A percentile compares a stretch with the other conserved stretches of the same genome.
These are phyloP conservation scores for Penicillium capsulatum DNA, from an alignment of 2,329 filamentous ascomycete genomes.

Conservation along the genomic window DNA sequence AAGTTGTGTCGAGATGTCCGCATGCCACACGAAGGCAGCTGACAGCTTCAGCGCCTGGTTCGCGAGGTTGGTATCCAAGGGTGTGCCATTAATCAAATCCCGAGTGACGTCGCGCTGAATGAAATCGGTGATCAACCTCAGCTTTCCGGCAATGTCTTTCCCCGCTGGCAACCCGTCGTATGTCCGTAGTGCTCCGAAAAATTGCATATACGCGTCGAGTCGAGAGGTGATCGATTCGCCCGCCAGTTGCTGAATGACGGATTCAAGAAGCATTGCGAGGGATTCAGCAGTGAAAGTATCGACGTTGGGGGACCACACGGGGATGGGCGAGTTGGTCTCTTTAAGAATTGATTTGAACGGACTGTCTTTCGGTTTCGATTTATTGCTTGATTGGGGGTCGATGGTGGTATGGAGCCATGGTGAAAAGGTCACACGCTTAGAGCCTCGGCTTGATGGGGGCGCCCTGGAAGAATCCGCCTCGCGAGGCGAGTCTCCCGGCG, in stretches of 20 bases:
- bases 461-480: conserved; percentile 35
- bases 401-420: conserved; percentile 52
- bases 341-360: conserved; percentile 80
- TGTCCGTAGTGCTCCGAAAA: conserved; percentile 70
- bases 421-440: conserved; percentile 62
- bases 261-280: conserved; percentile 78
- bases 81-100: conserved; percentile 52
- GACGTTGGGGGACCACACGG: conserved; percentile 42
- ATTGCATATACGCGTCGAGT: conserved; percentile 79
- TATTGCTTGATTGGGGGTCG: conserved; percentile 38
- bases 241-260: conserved; percentile 74
- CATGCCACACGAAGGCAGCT: conserved; percentile 69
- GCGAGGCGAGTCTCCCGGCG: conserved; percentile 44
- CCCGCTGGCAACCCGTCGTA: conserved; percentile 78
- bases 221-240: conserved; percentile 67
- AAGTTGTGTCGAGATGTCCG: conserved; percentile 65
- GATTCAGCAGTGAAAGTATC: conserved; percentile 52
- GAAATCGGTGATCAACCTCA: conserved; percentile 72
- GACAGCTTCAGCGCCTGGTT: conserved; percentile 75
- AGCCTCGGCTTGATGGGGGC: conserved; percentile 34
- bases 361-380: conserved; percentile 26
- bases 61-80: conserved; percentile 63
- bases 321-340: conserved; percentile 45
- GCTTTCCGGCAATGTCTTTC: conserved; percentile 68
- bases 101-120: conserved; percentile 75